Base-by-base conservation (phyloP, 768 basidiomycete species). In the Tulasnella sp. region DNA sequence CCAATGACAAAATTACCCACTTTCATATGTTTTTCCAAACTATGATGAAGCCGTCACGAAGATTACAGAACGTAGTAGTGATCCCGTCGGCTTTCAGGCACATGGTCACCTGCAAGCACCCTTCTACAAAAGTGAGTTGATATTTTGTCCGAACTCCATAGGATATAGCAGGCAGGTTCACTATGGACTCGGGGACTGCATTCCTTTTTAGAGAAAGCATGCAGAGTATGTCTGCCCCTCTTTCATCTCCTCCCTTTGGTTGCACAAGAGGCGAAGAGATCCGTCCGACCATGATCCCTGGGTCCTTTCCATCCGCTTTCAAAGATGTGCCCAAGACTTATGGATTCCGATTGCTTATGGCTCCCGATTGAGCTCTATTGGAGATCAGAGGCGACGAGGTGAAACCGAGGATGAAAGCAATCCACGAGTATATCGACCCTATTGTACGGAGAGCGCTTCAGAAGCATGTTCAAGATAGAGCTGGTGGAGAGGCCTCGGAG, bases 201-300 rank as follows among this genome's bases (percentile, higher is more conserved):
- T 83, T 83, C 64, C 74, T 85, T 31, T 83, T 84, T 55, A 82
- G 82, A 2, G 71, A 71, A 52, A 78, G 78, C 63, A 78, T 83
- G 2, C 68, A 82, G 58, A 76, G 73, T 59, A 76, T 84, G 30
- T 67, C 30, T 3, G 48, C 72, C 3, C 73, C 72, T 11, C 70
- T 84, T 12, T 78, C 57, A 7, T 19, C 22, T 1, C 48, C 42
- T 2, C n/a, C 34, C 7, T 38, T 38, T 15, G 48, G 42, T 50
- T 68, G 2, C 30, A 61, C 15, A 68, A 17, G 67, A 70, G 42
- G 66, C 68, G 25, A 68, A 67, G 12, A 73, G 74, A 56, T 79
- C 42, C 62, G 53, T 12, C 29, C 45, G 17, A 22, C 31, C 3
- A 22, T 25, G 17, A 45, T 25, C 31, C n/a, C 24, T 22, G 41